Evolutionary conservation across 2,329 filamentous ascomycete species (phyloP).

Genomic region (Fusarium algeriense): DNA sequence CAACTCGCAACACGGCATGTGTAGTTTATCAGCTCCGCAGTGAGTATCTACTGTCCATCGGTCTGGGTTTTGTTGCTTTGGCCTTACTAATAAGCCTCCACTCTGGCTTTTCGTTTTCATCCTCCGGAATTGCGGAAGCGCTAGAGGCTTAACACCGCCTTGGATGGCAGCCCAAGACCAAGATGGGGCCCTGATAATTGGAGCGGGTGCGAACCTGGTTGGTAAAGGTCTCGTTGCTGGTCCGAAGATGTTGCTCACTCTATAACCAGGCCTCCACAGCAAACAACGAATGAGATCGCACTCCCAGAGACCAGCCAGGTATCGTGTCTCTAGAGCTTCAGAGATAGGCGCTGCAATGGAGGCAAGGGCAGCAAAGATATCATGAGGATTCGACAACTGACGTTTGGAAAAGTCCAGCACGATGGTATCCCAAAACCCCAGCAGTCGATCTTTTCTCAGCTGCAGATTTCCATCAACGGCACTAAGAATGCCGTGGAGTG

Average conservation of each 20-base stretch:
- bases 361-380: constrained; percentile 22
- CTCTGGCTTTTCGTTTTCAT: background rate
- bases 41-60: background rate
- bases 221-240: constrained; percentile 9
- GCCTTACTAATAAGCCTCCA: background rate
- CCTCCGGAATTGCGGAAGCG: background rate
- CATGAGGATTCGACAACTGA: constrained; percentile 22
- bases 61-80: background rate
- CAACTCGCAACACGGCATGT: constrained; percentile 24
- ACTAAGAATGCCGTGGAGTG: background rate
- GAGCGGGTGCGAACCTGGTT: background rate
- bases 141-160: background rate
- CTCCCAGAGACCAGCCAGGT: constrained; percentile 29
- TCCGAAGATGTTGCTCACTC: background rate
- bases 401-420: constrained; percentile 5
- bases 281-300: constrained; percentile 2
- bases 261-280: constrained; percentile 14
- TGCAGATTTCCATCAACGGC: background rate
- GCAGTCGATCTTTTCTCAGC: background rate
- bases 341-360: constrained; percentile 9
- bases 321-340: background rate
- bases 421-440: constrained; percentile 12
- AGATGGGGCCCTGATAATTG: constrained; percentile 16
- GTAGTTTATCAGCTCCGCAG: background rate
- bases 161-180: constrained; percentile 30